phyloP scores from a whole-genome alignment of 257 asterid species.

The Cynanchum wilfordii region DNA sequence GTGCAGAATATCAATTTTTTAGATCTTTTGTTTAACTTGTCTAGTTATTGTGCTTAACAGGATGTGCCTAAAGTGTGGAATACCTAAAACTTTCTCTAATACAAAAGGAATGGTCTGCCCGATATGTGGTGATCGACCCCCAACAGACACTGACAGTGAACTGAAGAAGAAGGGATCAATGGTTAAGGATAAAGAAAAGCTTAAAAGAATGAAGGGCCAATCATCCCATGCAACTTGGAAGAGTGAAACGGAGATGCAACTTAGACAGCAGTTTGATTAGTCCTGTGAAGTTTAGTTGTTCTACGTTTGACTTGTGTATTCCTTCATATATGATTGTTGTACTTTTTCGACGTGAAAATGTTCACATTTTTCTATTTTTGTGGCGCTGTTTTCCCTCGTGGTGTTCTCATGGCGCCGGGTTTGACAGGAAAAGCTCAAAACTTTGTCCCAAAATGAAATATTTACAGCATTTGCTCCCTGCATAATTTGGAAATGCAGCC shows the following conservation, averaged over 20 bases:
- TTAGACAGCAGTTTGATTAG: conserved; percentile 95
- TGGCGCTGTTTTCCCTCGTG: too few relatives aligned
- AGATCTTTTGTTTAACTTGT: not conserved
- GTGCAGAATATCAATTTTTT: not conserved
- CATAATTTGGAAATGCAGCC: too few relatives aligned
- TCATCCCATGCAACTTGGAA: conserved; percentile 97
- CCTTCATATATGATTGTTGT: not conserved
- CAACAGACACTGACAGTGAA: conserved; percentile 46
- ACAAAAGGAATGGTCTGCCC: conserved; percentile 78
- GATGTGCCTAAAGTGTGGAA: conserved; percentile 77
- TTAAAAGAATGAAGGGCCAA: conserved; percentile 93
- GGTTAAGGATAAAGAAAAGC: conserved; percentile 87
- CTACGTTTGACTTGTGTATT: not conserved
- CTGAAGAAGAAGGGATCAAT: conserved; percentile 66
- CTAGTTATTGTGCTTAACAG: conserved; percentile 30
- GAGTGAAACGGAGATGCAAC: conserved; percentile 97
- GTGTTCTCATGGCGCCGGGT: too few relatives aligned
- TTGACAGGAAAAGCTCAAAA: too few relatives aligned
- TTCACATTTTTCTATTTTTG: not conserved
- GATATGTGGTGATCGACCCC: conserved; percentile 63
- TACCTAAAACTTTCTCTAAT: conserved; percentile 75
- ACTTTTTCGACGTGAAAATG: not conserved
- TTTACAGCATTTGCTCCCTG: too few relatives aligned
- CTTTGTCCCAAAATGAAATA: too few relatives aligned
- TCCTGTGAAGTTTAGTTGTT: not conserved